Evolutionary conservation across 345 rosid genomes (phyloP), one percentile per base, ranked within the genome.

Genomic region (Combretum micranthum): DNA sequence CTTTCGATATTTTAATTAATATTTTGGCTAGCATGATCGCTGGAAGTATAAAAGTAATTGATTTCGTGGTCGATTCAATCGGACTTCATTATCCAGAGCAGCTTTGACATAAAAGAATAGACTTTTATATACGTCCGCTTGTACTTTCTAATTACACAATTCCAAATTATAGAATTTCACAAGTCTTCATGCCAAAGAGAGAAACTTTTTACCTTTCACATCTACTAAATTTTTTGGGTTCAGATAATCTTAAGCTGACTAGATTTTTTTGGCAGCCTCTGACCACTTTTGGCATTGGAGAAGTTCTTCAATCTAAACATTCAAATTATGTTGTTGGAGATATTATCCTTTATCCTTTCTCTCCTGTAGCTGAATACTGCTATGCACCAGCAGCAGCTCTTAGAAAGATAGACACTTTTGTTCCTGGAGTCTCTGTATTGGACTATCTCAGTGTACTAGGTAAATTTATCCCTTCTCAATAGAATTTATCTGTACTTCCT

Each of bases 401-500:
- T 1, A 42, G 42, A 3, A 60, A 73, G 67, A 46, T 77, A 20
- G 61, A 74, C 26, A 51, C 67, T 14, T 12, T 18, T 16, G 32
- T 6, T 8, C 20, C 52, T 16, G 69, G 51, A 20, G 37, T 74
- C 47, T 50, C 72, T 13, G 58, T 66, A 43, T 53, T 57, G 15
- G 69, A 74, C 11, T 70, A 73, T 55, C 69, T 77, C 5, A 56
- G 67, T 63, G 59, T 62, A 37, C 62, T 74, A 1, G 78, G 76
- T 70, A 64, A 49, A 13, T 7, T 4, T 46, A 46, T 18, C 16
- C 4, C 4, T 46, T 46, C 14, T 14, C 18, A 6, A 3, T 46
- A 13, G 18, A 3, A 48, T 48, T 11, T 3, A 2, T 25, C 26
- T 25, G 26, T n/a, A n/a, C n/a, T n/a, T n/a, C n/a, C n/a, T n/a